These are phyloP conservation scores for Beauveria sp. DNA, from an alignment of 2,329 filamentous ascomycete genomes.

Conservation along the genomic window DNA sequence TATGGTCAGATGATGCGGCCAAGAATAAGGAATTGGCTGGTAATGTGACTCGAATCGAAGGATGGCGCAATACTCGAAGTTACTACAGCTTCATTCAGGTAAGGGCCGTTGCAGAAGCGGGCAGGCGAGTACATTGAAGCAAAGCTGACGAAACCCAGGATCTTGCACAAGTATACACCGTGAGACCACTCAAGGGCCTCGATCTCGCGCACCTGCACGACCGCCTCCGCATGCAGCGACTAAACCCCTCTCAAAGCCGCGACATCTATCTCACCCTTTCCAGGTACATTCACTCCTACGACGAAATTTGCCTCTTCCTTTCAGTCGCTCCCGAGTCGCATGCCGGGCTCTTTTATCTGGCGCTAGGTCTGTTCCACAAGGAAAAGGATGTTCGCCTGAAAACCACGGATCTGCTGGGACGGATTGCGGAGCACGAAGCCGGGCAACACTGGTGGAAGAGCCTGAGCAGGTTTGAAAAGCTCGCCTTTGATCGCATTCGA, in stretches of 20 bases:
- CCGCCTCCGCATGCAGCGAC: slow-evolving; percentile 72
- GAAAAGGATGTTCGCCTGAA: slow-evolving; percentile 69
- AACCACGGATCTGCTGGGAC: slow-evolving; percentile 72
- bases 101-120: slow-evolving; percentile 16
- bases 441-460: slow-evolving; percentile 88
- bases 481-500: slow-evolving; percentile 74
- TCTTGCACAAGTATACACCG: slow-evolving; percentile 54
- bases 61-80: slow-evolving; percentile 85
- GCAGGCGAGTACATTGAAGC: neutral
- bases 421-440: slow-evolving; percentile 78
- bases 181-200: slow-evolving; percentile 65
- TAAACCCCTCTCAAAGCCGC: slow-evolving; percentile 66
- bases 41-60: slow-evolving; percentile 88
- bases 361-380: slow-evolving; percentile 86
- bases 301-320: slow-evolving; percentile 77
- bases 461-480: slow-evolving; percentile 78
- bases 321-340: slow-evolving; percentile 78
- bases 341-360: slow-evolving; percentile 83
- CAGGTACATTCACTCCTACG: slow-evolving; percentile 68
- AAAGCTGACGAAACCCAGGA: slow-evolving; percentile 40
- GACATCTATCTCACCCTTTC: slow-evolving; percentile 80
- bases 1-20: slow-evolving; percentile 78
- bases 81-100: slow-evolving; percentile 94
- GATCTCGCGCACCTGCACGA: slow-evolving; percentile 92
- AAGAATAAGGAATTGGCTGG: slow-evolving; percentile 83